Conservation (phyloP, 1,284 basidiomycete genomes). For the Stereum hirsutum region DNA sequence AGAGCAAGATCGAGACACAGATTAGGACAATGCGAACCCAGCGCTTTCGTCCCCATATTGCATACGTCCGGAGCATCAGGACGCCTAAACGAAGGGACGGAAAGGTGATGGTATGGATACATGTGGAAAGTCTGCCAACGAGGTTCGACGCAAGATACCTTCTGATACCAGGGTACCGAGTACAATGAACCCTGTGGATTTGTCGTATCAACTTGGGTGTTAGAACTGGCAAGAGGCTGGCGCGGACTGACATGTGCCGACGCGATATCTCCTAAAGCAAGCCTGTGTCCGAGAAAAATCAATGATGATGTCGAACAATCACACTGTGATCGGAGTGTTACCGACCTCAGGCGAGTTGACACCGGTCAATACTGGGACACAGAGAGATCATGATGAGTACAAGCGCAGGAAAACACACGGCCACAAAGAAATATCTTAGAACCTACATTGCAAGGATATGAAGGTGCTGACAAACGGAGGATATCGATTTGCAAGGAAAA, state of each 20-base stretch:
- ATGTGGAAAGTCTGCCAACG: too few species aligned
- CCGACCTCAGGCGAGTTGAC: neutral
- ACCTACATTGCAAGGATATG: slow-evolving; percentile 25
- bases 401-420: neutral
- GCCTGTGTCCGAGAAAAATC: too few species aligned
- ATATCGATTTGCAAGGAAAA: slow-evolving; percentile 33
- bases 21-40: slow-evolving; percentile 16
- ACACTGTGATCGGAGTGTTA: too few species aligned
- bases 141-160: too few species aligned
- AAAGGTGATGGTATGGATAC: too few species aligned
- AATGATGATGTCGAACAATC: too few species aligned
- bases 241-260: neutral
- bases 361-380: slow-evolving; percentile 6
- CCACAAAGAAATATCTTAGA: slow-evolving; percentile 10
- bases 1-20: slow-evolving; percentile 6
- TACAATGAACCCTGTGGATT: neutral
- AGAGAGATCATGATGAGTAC: neutral
- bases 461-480: slow-evolving; percentile 32
- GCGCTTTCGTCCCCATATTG: slow-evolving; percentile 30
- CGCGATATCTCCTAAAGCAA: too few species aligned
- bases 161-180: neutral
- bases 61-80: slow-evolving; percentile 32
- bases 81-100: too few species aligned
- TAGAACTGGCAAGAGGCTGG: neutral
- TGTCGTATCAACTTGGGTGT: neutral